Evolutionary conservation across 2,329 filamentous ascomycete species (phyloP).

Genomic region (Sporothrix schenckii): DNA sequence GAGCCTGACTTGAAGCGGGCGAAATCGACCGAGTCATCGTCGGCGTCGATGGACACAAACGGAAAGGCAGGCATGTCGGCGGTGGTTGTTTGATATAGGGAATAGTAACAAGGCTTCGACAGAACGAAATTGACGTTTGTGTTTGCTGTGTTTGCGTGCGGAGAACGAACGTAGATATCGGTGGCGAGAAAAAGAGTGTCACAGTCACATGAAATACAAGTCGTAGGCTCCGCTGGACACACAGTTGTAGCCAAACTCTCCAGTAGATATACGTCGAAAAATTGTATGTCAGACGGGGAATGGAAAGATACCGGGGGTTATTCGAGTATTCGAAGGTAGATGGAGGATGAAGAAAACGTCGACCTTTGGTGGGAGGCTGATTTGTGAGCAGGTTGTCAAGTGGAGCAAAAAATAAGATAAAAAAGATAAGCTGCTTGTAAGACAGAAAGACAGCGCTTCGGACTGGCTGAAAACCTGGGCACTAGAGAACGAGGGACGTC

Average conservation of each 20-base stretch:
- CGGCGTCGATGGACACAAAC: slow-evolving; percentile 34
- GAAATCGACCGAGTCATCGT: slow-evolving; percentile 30
- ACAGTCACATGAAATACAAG: not conserved
- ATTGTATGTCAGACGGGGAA: slow-evolving; percentile 13
- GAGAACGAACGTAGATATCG: not conserved
- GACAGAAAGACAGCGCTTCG: slow-evolving; percentile 23
- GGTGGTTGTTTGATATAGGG: not conserved
- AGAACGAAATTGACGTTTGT: not conserved
- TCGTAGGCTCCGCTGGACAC: too few species aligned
- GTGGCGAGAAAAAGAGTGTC: not conserved
- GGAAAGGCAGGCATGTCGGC: slow-evolving; percentile 34
- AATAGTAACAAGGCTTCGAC: not conserved
- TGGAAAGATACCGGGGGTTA: not conserved
- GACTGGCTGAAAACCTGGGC: slow-evolving; percentile 28
- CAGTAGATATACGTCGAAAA: slow-evolving; percentile 22
- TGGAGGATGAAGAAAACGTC: slow-evolving; percentile 13
- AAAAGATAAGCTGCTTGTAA: slow-evolving; percentile 1
- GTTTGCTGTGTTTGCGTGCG: too few species aligned
- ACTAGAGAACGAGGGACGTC: not conserved
- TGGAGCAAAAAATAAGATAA: not conserved
- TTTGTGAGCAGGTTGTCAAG: slow-evolving; percentile 35
- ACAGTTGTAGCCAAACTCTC: not conserved
- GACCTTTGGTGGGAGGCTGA: slow-evolving; percentile 32
- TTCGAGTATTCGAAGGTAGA: slow-evolving; percentile 5
- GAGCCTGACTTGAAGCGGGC: slow-evolving; percentile 21